Evolutionary conservation across 2,329 filamentous ascomycete species (phyloP).

Genomic region (Ophiostoma sp.): DNA sequence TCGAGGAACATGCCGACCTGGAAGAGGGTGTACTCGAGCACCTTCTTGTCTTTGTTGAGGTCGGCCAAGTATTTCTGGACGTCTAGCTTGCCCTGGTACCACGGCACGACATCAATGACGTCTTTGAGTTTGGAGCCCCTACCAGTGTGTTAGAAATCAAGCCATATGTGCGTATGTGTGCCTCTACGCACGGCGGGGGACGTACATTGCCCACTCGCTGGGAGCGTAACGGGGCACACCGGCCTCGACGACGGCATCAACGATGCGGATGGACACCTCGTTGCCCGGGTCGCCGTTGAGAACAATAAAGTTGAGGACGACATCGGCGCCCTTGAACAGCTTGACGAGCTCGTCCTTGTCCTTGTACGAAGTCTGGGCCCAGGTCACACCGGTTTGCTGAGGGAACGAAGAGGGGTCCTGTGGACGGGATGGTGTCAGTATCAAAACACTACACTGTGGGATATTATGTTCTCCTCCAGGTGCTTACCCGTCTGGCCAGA

Average conservation of each 20-base stretch:
- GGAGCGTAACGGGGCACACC: slow-evolving; percentile 63
- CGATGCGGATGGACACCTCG: slow-evolving; percentile 40
- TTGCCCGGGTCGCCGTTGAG: slow-evolving; percentile 19
- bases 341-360: slow-evolving; percentile 25
- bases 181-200: neutral
- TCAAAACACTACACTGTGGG: too few species aligned
- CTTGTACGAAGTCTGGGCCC: slow-evolving; percentile 21
- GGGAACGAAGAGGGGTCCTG: slow-evolving; percentile 18
- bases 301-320: slow-evolving; percentile 26
- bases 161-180: too few species aligned
- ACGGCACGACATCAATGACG: slow-evolving; percentile 42
- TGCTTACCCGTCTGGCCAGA: slow-evolving; percentile 1
- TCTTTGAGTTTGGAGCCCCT: slow-evolving; percentile 21
- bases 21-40: slow-evolving; percentile 47
- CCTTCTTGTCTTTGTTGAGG: slow-evolving; percentile 52
- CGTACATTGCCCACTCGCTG: slow-evolving; percentile 56
- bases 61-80: slow-evolving; percentile 52
- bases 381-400: slow-evolving; percentile 18
- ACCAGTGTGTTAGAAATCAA: too few species aligned
- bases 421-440: neutral
- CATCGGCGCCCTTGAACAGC: slow-evolving; percentile 20
- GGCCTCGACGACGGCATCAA: slow-evolving; percentile 59
- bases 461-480: too few species aligned
- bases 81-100: slow-evolving; percentile 53
- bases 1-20: slow-evolving; percentile 36